Evolutionary conservation across 495 filamentous ascomycete genomes (phyloP).

Genomic region (Lophiotrema nucula): DNA sequence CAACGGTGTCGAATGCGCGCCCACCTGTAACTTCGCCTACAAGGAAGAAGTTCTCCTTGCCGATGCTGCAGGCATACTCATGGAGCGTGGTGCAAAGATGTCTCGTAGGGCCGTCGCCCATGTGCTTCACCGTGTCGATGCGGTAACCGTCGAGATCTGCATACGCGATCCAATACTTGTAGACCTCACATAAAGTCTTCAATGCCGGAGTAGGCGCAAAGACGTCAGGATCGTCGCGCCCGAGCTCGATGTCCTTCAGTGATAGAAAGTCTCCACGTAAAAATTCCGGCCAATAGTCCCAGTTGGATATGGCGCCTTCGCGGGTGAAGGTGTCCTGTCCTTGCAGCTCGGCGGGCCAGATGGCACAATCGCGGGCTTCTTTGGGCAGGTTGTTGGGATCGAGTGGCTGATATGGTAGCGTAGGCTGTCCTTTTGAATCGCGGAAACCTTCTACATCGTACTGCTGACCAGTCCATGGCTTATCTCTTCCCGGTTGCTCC

Average conservation of each 20-base stretch:
- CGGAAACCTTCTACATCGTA: constrained; percentile 28
- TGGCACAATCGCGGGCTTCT: constrained; percentile 14
- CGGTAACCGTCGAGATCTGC: constrained; percentile 34
- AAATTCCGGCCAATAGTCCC: constrained; percentile 31
- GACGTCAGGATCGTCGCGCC: constrained; percentile 2
- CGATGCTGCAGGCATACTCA: constrained; percentile 26
- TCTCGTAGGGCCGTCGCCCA: constrained; percentile 35
- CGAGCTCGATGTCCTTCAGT: constrained; percentile 33
- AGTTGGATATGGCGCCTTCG: constrained; percentile 29
- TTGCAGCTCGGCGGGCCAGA: constrained; percentile 35
- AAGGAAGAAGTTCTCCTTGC: constrained; percentile 36
- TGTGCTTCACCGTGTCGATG: constrained; percentile 38
- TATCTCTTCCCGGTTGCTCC: too few relatives aligned
- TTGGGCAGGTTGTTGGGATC: neutral
- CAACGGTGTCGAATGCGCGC: constrained; percentile 28
- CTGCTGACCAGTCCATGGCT: constrained; percentile 18
- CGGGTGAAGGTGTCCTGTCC: constrained; percentile 8
- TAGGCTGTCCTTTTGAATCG: constrained; percentile 14
- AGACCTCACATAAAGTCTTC: constrained; percentile 21
- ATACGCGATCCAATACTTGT: constrained; percentile 38
- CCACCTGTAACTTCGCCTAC: constrained; percentile 32
- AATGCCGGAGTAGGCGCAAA: constrained; percentile 26
- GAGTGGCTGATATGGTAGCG: constrained; percentile 13
- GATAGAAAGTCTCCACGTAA: constrained; percentile 30
- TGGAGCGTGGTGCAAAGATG: constrained; percentile 31